Percentiles rank a stretch among this genome's conserved stretches.
Evolutionary conservation across 2,329 filamentous ascomycete species (phyloP).

Genomic region (Hypoxylon sp.): DNA sequence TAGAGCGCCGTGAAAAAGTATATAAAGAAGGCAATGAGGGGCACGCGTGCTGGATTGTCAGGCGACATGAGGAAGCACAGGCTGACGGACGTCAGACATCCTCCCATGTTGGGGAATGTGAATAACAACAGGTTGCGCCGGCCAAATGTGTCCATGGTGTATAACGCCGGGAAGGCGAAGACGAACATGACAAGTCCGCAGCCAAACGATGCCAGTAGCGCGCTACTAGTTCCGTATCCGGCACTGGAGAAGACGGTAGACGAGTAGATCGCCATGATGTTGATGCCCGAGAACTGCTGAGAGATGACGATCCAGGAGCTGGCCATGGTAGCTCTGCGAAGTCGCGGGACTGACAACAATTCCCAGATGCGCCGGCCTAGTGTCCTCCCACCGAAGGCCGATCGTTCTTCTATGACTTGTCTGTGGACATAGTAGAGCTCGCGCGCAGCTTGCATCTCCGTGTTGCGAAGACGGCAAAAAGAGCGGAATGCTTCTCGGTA

Average conservation of each 20-base stretch:
- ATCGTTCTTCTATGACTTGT: slow-evolving; percentile 17
- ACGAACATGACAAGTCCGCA: slow-evolving; percentile 12
- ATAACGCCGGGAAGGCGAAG: slow-evolving; percentile 17
- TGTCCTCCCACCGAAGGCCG: slow-evolving; percentile 8
- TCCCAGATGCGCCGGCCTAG: slow-evolving; percentile 15
- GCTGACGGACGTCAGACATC: slow-evolving; percentile 9
- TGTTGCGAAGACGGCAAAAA: slow-evolving; percentile 12
- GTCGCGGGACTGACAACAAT: slow-evolving; percentile 10
- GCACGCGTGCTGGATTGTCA: slow-evolving; percentile 11
- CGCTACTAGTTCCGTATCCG: slow-evolving; percentile 11
- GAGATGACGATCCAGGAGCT: slow-evolving; percentile 16
- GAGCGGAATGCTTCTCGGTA: slow-evolving; percentile 14
- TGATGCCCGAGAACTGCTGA: slow-evolving; percentile 17
- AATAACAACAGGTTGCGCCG: slow-evolving; percentile 9
- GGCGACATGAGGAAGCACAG: slow-evolving; percentile 12
- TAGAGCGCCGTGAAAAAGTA: slow-evolving; percentile 18
- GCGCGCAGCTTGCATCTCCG: slow-evolving; percentile 15
- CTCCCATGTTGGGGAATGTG: slow-evolving; percentile 14
- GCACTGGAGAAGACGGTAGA: slow-evolving; percentile 14
- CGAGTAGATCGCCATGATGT: slow-evolving; percentile 15
- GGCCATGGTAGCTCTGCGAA: slow-evolving; percentile 9
- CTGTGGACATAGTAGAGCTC: slow-evolving; percentile 12
- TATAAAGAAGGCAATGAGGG: slow-evolving; percentile 13
- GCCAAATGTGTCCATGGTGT: slow-evolving; percentile 14
- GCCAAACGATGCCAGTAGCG: slow-evolving; percentile 12